phyloP scores from a whole-genome alignment of 2,329 filamentous ascomycete genomes.

The Penicillium rolfsii region DNA sequence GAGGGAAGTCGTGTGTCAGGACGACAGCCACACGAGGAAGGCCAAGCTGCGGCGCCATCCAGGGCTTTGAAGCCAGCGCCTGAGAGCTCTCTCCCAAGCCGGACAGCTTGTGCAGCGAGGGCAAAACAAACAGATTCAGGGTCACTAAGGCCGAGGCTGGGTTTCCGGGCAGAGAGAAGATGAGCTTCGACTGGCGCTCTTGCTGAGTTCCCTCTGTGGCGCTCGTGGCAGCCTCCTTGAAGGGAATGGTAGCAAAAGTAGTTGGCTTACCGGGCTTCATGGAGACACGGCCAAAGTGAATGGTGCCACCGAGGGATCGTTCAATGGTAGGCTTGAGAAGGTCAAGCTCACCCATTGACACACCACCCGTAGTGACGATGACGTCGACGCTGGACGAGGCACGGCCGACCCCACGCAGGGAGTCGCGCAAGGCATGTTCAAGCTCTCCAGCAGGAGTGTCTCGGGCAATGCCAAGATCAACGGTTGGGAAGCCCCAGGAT shows the following conservation, averaged over 20 bases:
- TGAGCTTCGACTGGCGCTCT: conserved; percentile 65
- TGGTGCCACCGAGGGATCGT: conserved; percentile 82
- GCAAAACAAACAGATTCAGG: conserved; percentile 90
- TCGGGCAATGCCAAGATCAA: conserved; percentile 82
- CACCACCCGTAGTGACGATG: conserved; percentile 88
- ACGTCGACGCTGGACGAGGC: conserved; percentile 64
- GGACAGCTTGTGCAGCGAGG: conserved; percentile 75
- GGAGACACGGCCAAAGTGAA: conserved; percentile 92
- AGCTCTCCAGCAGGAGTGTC: conserved; percentile 65
- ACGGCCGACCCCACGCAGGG: conserved; percentile 61
- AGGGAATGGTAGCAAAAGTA: conserved; percentile 87
- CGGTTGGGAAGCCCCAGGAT: conserved; percentile 73
- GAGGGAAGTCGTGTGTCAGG: conserved; percentile 70
- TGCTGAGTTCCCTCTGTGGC: conserved; percentile 46
- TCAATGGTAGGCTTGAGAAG: conserved; percentile 96
- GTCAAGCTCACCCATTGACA: conserved; percentile 97
- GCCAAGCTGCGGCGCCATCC: conserved; percentile 62
- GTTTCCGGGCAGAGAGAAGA: conserved; percentile 93
- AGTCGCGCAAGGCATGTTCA: conserved; percentile 75
- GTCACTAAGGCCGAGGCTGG: conserved; percentile 92
- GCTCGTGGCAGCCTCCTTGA: conserved; percentile 53
- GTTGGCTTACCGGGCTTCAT: conserved; percentile 99
- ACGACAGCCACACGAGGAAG: conserved; percentile 72
- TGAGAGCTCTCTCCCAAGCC: conserved; percentile 57
- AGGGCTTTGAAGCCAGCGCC: conserved; percentile 19